phyloP scores from a whole-genome alignment of 768 basidiomycete genomes.

The Strobilomyces echinocephalus region DNA sequence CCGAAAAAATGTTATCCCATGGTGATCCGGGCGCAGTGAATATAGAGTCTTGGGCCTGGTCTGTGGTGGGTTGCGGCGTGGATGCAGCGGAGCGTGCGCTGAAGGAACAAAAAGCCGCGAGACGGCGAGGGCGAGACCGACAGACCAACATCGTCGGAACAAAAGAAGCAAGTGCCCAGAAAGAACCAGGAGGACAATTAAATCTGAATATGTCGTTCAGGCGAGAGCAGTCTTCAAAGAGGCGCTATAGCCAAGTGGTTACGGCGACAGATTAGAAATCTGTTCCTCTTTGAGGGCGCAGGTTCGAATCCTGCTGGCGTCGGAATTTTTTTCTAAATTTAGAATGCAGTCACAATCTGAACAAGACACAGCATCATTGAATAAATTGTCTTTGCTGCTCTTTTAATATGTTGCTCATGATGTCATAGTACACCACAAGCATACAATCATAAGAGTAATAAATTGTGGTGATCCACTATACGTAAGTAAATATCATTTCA shows the following conservation, averaged over 20 bases:
- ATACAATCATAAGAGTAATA: too few species aligned
- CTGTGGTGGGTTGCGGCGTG: not conserved
- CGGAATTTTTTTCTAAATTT: constrained; percentile 7
- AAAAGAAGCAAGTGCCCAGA: not conserved
- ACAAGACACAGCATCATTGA: too few species aligned
- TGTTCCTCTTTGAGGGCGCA: constrained; percentile 39
- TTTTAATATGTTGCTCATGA: too few species aligned
- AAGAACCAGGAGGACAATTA: not conserved
- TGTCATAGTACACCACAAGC: too few species aligned
- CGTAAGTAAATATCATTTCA: not conserved
- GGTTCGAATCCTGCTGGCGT: constrained; percentile 41
- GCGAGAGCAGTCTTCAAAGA: not conserved
- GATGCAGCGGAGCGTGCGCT: constrained; percentile 1
- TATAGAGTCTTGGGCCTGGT: constrained; percentile 24
- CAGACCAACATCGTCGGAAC: constrained; percentile 17
- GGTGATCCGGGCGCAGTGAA: constrained; percentile 35
- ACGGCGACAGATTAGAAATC: constrained; percentile 72
- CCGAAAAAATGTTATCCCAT: constrained; percentile 54
- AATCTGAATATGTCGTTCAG: not conserved
- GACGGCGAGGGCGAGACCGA: constrained; percentile 7
- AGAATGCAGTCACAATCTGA: too few species aligned
- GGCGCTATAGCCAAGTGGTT: constrained; percentile 80
- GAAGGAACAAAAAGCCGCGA: not conserved
- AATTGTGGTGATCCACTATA: not conserved
- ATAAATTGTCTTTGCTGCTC: too few species aligned